phyloP scores from a whole-genome alignment of 2,329 filamentous ascomycete genomes.

The Aspergillus japonicus region DNA sequence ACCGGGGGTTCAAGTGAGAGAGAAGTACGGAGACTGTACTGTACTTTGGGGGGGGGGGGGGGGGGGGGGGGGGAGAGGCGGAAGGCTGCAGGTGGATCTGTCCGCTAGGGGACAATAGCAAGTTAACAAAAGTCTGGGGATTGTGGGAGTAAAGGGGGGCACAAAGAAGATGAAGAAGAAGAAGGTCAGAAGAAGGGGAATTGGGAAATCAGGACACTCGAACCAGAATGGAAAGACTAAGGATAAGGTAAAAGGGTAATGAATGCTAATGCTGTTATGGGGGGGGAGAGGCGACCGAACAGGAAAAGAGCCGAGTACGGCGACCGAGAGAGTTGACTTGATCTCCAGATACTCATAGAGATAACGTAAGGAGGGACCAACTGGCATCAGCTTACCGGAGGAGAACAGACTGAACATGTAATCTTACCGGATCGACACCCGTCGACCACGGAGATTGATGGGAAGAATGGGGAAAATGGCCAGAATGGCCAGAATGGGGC shows the following conservation, averaged over 20 bases:
- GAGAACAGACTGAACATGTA: slow-evolving; percentile 4
- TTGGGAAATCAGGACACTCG: not conserved
- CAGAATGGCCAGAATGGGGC: not conserved
- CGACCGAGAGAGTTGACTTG: slow-evolving; percentile 16
- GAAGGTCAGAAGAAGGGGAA: slow-evolving; percentile 5
- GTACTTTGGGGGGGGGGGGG: no score
- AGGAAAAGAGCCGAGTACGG: slow-evolving; percentile 20
- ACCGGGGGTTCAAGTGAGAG: not conserved
- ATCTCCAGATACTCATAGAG: slow-evolving; percentile 12
- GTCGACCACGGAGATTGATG: not conserved
- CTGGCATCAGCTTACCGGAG: slow-evolving; percentile 9
- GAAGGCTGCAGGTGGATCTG: not conserved
- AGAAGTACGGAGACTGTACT: not conserved
- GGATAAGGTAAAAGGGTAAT: not conserved
- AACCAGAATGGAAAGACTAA: not conserved
- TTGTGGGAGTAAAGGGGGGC: not conserved
- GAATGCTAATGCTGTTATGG: not conserved
- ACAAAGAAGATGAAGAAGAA: not conserved
- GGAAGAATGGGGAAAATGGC: not conserved
- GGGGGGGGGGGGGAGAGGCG: not conserved
- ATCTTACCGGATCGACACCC: slow-evolving; percentile 2
- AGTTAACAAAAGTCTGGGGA: slow-evolving; percentile 4
- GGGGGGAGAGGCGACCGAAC: not conserved
- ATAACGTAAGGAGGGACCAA: slow-evolving; percentile 24
- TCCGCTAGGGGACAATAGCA: not conserved